These are phyloP conservation scores for Ophiostoma fasciatum DNA, from an alignment of 2,329 filamentous ascomycete genomes.

Conservation along the genomic window DNA sequence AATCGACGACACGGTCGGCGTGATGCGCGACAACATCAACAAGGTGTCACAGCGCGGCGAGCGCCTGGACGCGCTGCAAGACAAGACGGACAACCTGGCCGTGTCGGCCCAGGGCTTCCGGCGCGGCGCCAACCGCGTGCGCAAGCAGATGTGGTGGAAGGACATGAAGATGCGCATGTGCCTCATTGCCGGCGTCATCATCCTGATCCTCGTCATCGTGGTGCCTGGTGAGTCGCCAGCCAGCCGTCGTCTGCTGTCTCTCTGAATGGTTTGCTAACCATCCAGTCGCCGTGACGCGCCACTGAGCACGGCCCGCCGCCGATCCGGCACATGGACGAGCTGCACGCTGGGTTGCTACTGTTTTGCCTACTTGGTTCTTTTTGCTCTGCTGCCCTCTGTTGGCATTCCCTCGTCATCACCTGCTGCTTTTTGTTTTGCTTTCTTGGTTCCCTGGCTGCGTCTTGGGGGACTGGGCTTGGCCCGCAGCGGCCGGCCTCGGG, in stretches of 20 bases:
- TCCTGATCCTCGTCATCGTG: slow-evolving; percentile 87
- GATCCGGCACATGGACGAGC: no score
- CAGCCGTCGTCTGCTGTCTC: neutral
- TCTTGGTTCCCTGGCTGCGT: no score
- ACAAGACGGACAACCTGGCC: slow-evolving; percentile 90
- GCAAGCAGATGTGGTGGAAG: slow-evolving; percentile 99
- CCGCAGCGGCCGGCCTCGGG: no score
- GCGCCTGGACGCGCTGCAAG: slow-evolving; percentile 72
- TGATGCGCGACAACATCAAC: slow-evolving; percentile 97
- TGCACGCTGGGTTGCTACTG: no score
- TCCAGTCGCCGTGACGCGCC: slow-evolving; percentile 11
- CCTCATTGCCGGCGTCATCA: slow-evolving; percentile 77
- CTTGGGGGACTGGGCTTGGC: no score
- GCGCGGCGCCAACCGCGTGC: slow-evolving; percentile 86
- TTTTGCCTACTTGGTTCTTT: no score
- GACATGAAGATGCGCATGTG: slow-evolving; percentile 99
- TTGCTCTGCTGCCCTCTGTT: no score
- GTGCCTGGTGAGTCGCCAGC: slow-evolving; percentile 57
- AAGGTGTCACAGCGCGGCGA: slow-evolving; percentile 90
- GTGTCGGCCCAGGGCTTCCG: slow-evolving; percentile 91
- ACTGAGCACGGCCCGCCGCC: no score
- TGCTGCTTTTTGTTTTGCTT: no score
- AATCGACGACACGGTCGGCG: slow-evolving; percentile 91
- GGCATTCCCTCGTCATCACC: no score
- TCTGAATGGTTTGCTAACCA: no score